phyloP scores from a whole-genome alignment of 1,284 basidiomycete species.

The Ustilago curta region DNA sequence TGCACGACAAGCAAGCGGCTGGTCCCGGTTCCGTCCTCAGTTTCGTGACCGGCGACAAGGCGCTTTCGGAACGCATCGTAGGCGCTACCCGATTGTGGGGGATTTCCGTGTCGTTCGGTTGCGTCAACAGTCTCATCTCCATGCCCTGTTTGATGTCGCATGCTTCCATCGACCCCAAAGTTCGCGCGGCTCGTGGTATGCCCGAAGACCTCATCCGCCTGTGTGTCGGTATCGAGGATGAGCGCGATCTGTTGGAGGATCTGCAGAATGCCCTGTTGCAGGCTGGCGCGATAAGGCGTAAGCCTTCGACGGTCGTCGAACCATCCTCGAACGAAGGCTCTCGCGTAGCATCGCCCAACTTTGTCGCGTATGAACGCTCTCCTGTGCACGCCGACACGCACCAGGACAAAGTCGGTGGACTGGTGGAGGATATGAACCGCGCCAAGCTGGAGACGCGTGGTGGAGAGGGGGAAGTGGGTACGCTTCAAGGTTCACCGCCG shows the following conservation, averaged over 20 bases:
- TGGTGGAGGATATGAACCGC: constrained; percentile 55
- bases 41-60: constrained; percentile 93
- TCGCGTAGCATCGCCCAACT: constrained; percentile 47
- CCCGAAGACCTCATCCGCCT: constrained; percentile 98
- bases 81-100: constrained; percentile 94
- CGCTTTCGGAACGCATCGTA: constrained; percentile 90
- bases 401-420: constrained; percentile 40
- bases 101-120: constrained; percentile 97
- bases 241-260: constrained; percentile 91
- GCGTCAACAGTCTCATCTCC: constrained; percentile 96
- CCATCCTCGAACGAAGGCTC: constrained; percentile 24
- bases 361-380: constrained; percentile 35
- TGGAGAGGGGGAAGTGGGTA: constrained; percentile 53
- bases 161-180: constrained; percentile 94
- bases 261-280: constrained; percentile 90
- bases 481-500: constrained; percentile 15
- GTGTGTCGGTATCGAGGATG: constrained; percentile 98
- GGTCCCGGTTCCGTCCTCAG: constrained; percentile 94
- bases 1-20: constrained; percentile 81
- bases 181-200: constrained; percentile 89
- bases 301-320: constrained; percentile 9
- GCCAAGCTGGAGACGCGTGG: constrained; percentile 61
- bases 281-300: constrained; percentile 81
- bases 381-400: constrained; percentile 37
- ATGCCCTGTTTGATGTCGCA: constrained; percentile 99